Evolutionary conservation across 1,139 yeast species (phyloP).

Genomic region (Scheffersomyces segobiensis): DNA sequence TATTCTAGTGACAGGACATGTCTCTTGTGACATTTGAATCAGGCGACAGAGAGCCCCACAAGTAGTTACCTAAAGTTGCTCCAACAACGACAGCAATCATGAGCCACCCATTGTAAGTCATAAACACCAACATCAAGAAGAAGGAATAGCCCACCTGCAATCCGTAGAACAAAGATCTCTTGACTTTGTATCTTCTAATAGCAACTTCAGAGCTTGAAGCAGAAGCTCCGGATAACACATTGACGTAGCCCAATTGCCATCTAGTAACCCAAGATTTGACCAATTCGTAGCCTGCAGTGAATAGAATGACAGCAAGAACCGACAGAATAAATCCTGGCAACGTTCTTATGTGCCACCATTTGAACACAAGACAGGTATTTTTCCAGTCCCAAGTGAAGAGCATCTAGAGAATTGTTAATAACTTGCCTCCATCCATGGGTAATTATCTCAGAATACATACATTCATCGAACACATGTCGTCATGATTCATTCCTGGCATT

Average conservation of each 20-base stretch:
- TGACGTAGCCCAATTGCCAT: slow-evolving; percentile 26
- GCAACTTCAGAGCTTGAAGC: slow-evolving; percentile 13
- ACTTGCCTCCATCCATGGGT: too few relatives aligned
- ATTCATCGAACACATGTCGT: slow-evolving; percentile 62
- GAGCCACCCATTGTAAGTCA: slow-evolving; percentile 85
- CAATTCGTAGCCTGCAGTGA: slow-evolving; percentile 66
- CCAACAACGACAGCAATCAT: slow-evolving; percentile 74
- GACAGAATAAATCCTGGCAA: slow-evolving; percentile 53
- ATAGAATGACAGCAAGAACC: slow-evolving; percentile 45
- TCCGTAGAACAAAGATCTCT: slow-evolving; percentile 56
- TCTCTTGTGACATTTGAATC: slow-evolving; percentile 19
- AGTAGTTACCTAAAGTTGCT: slow-evolving; percentile 62
- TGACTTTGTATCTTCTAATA: slow-evolving; percentile 23
- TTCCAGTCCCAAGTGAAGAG: slow-evolving; percentile 80
- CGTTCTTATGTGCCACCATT: slow-evolving; percentile 76
- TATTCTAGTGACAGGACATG: slow-evolving; percentile 51
- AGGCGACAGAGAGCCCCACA: slow-evolving; percentile 46
- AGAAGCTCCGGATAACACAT: slow-evolving; percentile 15
- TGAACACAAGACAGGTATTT: slow-evolving; percentile 68
- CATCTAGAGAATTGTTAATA: slow-evolving; percentile 44
- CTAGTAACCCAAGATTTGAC: slow-evolving; percentile 37
- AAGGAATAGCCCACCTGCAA: slow-evolving; percentile 77
- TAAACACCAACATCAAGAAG: slow-evolving; percentile 74
- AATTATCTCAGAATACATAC: slow-evolving; percentile 17
- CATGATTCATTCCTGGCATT: slow-evolving; percentile 31